Base-by-base conservation (phyloP, 805 yeast genomes). In the Candida cerambycidarum region DNA sequence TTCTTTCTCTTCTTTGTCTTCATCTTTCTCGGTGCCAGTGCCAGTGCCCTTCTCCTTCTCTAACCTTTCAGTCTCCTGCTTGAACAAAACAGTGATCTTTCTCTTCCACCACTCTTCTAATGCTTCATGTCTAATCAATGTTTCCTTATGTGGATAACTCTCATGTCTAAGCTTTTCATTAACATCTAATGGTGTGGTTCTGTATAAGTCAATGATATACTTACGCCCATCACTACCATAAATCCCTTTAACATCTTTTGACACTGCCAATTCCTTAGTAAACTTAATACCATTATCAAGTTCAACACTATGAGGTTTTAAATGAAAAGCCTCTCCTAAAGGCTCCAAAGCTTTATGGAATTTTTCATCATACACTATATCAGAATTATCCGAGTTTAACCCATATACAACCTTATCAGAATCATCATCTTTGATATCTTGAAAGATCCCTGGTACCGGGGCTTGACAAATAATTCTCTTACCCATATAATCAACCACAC, bases 361-460 rank as follows among this genome's bases (percentile, higher is more conserved):
- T 12, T 71, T 68, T 13, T 66, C 66, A 51, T 79, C 79, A 32
- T 71, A 63, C 27, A 73, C 69, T 41, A 87, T 65, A 31, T 66
- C 63, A 11, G 72, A 65, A 13, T 68, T 70, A 44, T 77, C 85
- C 45, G 85, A 89, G 34, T 83, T 79, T 39, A 72, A 75, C 42
- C 98, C 98, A 57, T 90, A 88, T 8, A 72, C 74, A 38, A 89
- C 85, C 56, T 76, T 79, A 42, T 73, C 73, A 32, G 56, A 63
- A 28, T 63, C 54, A 13, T 59, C 61, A 38, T 67, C 75, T 35
- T 58, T 59, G 21, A 57, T 53, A 43, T 69, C 66, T 42, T 78
- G 70, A 62, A 85, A 83, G 43, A 85, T 79, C 46, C 98, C 98
- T 12, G 99, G 99, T 33, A 92, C 95, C 10, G 97, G 96, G 11